A percentile compares a stretch with the other conserved stretches of the same genome.
phyloP scores from a whole-genome alignment of 805 yeast genomes.

The Wickerhamiella slavikovae region DNA sequence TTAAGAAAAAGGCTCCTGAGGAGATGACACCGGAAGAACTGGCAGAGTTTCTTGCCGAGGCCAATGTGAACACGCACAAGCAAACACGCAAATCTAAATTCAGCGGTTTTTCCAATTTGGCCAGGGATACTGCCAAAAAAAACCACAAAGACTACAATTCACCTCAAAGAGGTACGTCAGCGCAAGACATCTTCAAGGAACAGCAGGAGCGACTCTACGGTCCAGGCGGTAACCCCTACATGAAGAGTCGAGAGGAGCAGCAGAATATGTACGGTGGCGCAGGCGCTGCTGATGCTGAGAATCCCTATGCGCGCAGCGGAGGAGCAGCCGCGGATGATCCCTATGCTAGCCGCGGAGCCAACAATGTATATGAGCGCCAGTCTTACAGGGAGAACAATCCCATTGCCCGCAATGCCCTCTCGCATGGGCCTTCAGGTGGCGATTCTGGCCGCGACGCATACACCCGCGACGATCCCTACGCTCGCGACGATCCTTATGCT shows the following conservation, averaged over 20 bases:
- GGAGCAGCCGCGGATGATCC: not conserved
- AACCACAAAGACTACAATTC: slow-evolving; percentile 6
- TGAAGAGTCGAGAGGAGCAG: slow-evolving; percentile 2
- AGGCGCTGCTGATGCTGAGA: slow-evolving; percentile 2
- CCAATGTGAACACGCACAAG: slow-evolving; percentile 25
- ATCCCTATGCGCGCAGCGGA: slow-evolving; percentile 8
- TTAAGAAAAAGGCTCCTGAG: slow-evolving; percentile 4
- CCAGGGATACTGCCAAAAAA: slow-evolving; percentile 21
- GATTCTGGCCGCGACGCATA: slow-evolving; percentile 1
- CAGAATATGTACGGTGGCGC: slow-evolving; percentile 1
- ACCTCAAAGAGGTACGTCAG: slow-evolving; percentile 6
- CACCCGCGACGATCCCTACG: slow-evolving; percentile 3
- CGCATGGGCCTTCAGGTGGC: not conserved
- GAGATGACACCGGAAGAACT: slow-evolving; percentile 13
- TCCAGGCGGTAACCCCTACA: slow-evolving; percentile 11
- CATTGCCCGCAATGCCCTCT: not conserved
- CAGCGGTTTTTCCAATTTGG: slow-evolving; percentile 29
- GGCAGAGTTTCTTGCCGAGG: slow-evolving; percentile 20
- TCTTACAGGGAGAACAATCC: not conserved
- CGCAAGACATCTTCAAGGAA: slow-evolving; percentile 7
- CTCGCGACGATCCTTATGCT: slow-evolving; percentile 15
- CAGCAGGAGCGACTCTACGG: slow-evolving; percentile 11
- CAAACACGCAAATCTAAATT: slow-evolving; percentile 26
- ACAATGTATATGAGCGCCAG: not conserved
- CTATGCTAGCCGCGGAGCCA: not conserved